These are phyloP conservation scores for Haplographium delicatum DNA, from an alignment of 495 filamentous ascomycete species.

Conservation along the genomic window DNA sequence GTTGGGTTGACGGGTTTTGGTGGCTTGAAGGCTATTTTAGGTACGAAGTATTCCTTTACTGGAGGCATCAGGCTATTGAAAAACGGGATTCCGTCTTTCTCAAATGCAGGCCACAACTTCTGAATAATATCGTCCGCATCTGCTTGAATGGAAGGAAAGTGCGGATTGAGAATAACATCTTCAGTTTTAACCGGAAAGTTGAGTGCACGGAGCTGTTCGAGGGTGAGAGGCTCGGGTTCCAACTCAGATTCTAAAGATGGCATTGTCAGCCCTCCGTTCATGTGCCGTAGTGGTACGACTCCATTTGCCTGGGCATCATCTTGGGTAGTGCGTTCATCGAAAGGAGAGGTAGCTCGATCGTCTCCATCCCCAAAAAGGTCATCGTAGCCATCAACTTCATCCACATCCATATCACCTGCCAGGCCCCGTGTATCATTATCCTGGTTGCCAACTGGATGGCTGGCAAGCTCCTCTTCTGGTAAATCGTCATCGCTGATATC, in stretches of 20 bases:
- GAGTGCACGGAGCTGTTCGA: slow-evolving; percentile 25
- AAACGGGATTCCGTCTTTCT: slow-evolving; percentile 54
- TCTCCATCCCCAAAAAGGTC: slow-evolving; percentile 41
- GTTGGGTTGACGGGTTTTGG: slow-evolving; percentile 79
- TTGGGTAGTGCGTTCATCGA: slow-evolving; percentile 28
- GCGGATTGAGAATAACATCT: slow-evolving; percentile 39
- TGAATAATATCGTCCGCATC: slow-evolving; percentile 63
- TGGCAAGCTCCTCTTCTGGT: slow-evolving; percentile 34
- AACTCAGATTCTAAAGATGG: slow-evolving; percentile 4
- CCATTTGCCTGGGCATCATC: slow-evolving; percentile 6
- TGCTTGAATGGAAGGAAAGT: slow-evolving; percentile 54
- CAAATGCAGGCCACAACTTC: slow-evolving; percentile 64
- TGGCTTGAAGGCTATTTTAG: slow-evolving; percentile 62
- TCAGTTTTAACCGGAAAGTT: slow-evolving; percentile 38
- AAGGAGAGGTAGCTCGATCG: slow-evolving; percentile 27
- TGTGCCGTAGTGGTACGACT: slow-evolving; percentile 20
- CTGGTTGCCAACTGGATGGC: slow-evolving; percentile 27
- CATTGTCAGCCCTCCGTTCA: slow-evolving; percentile 16
- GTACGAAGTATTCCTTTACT: slow-evolving; percentile 64
- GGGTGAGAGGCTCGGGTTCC: slow-evolving; percentile 21
- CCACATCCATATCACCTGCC: slow-evolving; percentile 45
- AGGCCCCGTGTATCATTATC: slow-evolving; percentile 39
- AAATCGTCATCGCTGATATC: slow-evolving; percentile 68
- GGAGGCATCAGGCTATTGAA: slow-evolving; percentile 72
- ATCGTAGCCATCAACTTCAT: slow-evolving; percentile 46